Base-by-base conservation (phyloP, 805 yeast species). In the Metschnikowia colocasiae region DNA sequence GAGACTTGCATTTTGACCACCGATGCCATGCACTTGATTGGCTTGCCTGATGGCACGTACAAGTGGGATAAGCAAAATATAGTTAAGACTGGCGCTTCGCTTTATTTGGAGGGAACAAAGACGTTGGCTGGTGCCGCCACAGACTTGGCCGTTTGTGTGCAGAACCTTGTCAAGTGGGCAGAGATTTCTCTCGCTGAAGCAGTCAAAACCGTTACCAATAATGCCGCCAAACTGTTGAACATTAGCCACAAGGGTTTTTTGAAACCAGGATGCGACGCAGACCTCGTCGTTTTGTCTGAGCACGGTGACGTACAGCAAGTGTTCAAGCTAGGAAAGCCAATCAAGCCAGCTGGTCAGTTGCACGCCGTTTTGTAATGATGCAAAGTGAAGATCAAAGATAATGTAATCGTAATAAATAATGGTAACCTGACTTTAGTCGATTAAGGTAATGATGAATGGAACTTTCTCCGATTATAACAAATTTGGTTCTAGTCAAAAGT, bases 71-170 rank as follows among this genome's bases (percentile, higher is more conserved):
- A 68, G 46, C 78, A 76, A 62, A 60, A 57, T 41, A 72, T 80
- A 19, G 74, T 64, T 29, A 80, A 80, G 59, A 63, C 64, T 18
- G 83, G 80, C n/a, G 59, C 69, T 36, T 60, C 66, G 37, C 65
- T 79, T 51, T 68, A 67, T 45, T 67, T 80, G 52, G 67, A 78
- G 58, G 81, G 80, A 27, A 78, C 83, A 8, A 69, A 73, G 45
- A 80, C 82, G 7, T 74, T 80, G 61, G 85, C 85, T 8, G 85
- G 85, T 23, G 75, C 81, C 16, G 82, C 82, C n/a, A 76, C 83
- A 7, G 73, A 77, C 26, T 69, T 79, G 43, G 74, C 78, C 22
- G 69, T 69, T 44, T 76, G 82, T 57, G 61, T 79, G 27, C 65
- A 77, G 50, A 79, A 80, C 60, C 65, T 79, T 45, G 67, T 73